Base-by-base conservation (phyloP, 1,284 basidiomycete genomes). In the Chiua sp. region DNA sequence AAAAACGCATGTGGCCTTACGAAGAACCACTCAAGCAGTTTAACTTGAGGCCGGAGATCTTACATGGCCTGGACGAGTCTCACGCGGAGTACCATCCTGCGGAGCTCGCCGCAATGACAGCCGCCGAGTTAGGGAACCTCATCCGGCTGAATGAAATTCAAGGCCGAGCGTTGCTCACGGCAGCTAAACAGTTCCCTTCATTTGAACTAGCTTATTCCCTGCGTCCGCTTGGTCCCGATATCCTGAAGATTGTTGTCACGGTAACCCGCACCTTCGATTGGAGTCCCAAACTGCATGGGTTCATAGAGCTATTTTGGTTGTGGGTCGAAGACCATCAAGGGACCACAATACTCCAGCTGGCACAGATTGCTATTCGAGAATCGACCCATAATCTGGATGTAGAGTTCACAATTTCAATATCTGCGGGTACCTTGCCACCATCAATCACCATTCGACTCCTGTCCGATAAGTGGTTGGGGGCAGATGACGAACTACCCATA, bases 1-100 rank as follows among this genome's bases (percentile, higher is more conserved):
- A 97, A 75, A 91, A 92, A 70, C 88, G 94, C 22, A 79, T 98
- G 69, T 99, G 98, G 98, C 94, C 96, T 1, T 98, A 92, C 74
- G 93, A 97, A 56, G 94, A 99, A 65, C 98, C 97, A 6, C 79
- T 99, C 42, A 85, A 81, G 65, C 94, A 98, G 73, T 90, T 92
- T 71, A 72, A 81, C 50, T 82, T 98, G 23, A 92, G 91, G 64
- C 75, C 77, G n/a, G 93, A 96, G 48, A 85, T 96, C 6, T 73
- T 98, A 56, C 88, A 93, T 77, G 91, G 89, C 57, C 80, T 99
- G 22, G 84, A 90, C 63, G 82, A 83, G 62, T 96, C 92, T 82
- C 94, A 91, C 7, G 94, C 94, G 71, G 94, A 98, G 47, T 88
- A 91, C 68, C 81, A 91, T 13, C 84, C 95, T 26, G 76, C 85